Evolutionary conservation across 371 early-diverging fungal species (phyloP).

Genomic region (Syncephalastrum monosporum): DNA sequence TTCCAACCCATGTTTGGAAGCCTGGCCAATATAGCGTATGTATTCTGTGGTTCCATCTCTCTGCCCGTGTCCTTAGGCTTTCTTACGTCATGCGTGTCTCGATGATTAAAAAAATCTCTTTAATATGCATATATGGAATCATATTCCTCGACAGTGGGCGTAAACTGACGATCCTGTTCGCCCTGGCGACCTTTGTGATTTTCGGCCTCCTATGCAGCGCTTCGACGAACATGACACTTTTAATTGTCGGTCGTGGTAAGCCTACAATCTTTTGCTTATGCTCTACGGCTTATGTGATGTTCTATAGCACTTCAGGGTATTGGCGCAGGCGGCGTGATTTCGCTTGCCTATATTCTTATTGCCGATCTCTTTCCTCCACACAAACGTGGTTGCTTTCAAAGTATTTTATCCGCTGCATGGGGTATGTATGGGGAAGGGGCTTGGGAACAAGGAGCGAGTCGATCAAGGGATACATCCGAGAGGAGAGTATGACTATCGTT

Average conservation of each 20-base stretch:
- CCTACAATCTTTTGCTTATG: not conserved
- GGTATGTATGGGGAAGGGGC: not conserved
- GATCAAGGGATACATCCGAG: no score
- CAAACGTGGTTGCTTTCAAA: not conserved
- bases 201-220: not conserved
- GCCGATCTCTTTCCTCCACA: constrained; percentile 2
- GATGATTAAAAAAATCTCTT: no score
- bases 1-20: constrained; percentile 1
- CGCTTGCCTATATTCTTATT: not conserved
- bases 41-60: not conserved
- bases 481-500: no score
- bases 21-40: not conserved
- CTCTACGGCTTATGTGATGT: no score
- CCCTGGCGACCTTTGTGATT: not conserved
- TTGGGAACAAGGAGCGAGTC: no score
- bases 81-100: not conserved
- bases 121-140: not conserved
- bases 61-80: not conserved
- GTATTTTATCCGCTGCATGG: not conserved
- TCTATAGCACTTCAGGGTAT: not conserved
- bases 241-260: constrained; percentile 1
- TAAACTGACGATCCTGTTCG: not conserved
- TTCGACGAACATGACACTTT: not conserved
- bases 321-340: not conserved
- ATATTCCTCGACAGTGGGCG: not conserved